A percentile compares a stretch with the other conserved stretches of the same genome.
Evolutionary conservation across 176 grass and related monocot species (phyloP).

Genomic region (Pontederia crassipes): DNA sequence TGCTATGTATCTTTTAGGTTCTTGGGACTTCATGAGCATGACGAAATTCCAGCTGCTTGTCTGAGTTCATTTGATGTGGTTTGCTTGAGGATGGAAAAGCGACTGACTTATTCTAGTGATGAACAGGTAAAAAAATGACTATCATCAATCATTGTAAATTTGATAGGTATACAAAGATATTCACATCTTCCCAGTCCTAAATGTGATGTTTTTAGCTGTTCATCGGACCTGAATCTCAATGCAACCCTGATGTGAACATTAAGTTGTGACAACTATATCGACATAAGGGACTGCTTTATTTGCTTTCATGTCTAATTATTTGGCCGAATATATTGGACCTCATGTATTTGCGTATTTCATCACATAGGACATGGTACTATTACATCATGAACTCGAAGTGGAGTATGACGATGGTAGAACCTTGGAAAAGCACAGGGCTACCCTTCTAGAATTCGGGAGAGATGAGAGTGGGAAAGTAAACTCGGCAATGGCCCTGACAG

Average conservation of each 20-base stretch:
- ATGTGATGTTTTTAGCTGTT: too few relatives aligned
- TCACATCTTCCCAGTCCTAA: too few relatives aligned
- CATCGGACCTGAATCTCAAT: too few relatives aligned
- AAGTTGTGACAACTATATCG: too few relatives aligned
- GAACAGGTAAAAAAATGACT: constrained; percentile 48
- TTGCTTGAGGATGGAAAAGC: constrained; percentile 69
- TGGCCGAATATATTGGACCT: background rate
- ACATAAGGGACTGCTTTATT: too few relatives aligned
- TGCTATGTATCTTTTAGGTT: constrained; percentile 38
- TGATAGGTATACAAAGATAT: too few relatives aligned
- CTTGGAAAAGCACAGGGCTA: constrained; percentile 66
- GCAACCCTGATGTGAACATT: too few relatives aligned
- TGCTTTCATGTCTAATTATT: too few relatives aligned
- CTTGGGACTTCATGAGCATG: constrained; percentile 59
- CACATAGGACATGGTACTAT: constrained; percentile 87
- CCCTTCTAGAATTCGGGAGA: constrained; percentile 71
- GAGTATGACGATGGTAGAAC: constrained; percentile 51
- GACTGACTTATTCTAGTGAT: constrained; percentile 46
- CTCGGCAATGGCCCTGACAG: constrained; percentile 91
- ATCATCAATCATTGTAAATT: background rate
- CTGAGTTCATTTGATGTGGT: constrained; percentile 68
- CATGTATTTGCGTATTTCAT: too few relatives aligned
- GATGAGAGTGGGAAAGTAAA: constrained; percentile 47
- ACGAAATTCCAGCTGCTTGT: constrained; percentile 48
- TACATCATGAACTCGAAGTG: constrained; percentile 85